A percentile compares a stretch with the other conserved stretches of the same genome.
Conservation (phyloP, 1,284 basidiomycete species). For the Marasmius tenuissimus region DNA sequence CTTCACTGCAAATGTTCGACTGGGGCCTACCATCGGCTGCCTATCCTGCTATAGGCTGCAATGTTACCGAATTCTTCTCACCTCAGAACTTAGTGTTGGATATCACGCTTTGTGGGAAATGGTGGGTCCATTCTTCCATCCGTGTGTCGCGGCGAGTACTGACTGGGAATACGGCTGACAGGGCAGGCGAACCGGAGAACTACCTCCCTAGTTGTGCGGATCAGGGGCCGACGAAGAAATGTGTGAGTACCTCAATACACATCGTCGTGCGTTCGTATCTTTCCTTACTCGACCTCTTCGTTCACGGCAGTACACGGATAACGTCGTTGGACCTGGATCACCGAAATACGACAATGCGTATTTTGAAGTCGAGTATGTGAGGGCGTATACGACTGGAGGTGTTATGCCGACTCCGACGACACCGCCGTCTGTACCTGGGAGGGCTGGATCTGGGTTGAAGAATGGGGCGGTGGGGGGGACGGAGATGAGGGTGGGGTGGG, state of each 20-base stretch:
- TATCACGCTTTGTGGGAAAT: conserved; percentile 54
- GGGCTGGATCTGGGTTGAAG: too few species aligned
- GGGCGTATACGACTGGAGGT: conserved; percentile 15
- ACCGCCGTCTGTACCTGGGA: too few species aligned
- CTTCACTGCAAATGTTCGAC: conserved; percentile 46
- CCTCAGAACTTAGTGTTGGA: conserved; percentile 52
- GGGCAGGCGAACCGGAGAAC: conserved; percentile 11
- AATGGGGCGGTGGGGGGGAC: too few species aligned
- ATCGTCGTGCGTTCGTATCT: neutral
- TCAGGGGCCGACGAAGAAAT: conserved; percentile 10
- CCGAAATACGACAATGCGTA: conserved; percentile 15
- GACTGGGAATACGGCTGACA: neutral
- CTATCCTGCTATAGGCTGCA: conserved; percentile 45
- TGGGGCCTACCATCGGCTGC: conserved; percentile 63
- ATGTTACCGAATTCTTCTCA: conserved; percentile 52
- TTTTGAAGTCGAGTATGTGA: conserved; percentile 14
- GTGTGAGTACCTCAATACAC: conserved; percentile 4
- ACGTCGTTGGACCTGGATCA: conserved; percentile 13
- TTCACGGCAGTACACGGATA: conserved; percentile 11
- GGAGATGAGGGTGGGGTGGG: too few species aligned
- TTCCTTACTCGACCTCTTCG: neutral
- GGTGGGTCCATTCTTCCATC: conserved; percentile 24
- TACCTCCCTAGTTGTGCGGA: conserved; percentile 11
- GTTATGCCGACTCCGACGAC: conserved; percentile 7
- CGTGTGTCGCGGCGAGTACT: too few species aligned